Base-by-base conservation (phyloP, 495 filamentous ascomycete genomes). In the Penicillium riverlandense region DNA sequence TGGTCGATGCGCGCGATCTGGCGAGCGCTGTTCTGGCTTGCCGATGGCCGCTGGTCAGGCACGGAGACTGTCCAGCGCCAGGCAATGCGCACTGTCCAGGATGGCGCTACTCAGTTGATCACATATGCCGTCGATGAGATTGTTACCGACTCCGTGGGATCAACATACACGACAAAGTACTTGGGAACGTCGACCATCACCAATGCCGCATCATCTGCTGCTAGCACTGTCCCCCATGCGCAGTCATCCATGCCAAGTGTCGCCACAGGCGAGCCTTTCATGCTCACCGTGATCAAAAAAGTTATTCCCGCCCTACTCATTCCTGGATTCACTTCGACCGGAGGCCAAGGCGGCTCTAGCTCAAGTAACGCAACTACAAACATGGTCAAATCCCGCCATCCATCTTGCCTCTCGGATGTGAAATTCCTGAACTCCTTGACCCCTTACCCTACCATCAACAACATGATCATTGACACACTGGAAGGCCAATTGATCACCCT, bases 401-500 rank as follows among this genome's bases (percentile, higher is more conserved):
- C 66, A 1, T 73, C 70, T 7, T 73, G 70, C 67, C 62, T 96
- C 28, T 90, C 88, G 35, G 82, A 85, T 28, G 76, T 90, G 11
- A 66, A 72, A 16, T 80, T 90, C 45, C 63, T 96, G 28, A 80
- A 78, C 15, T 80, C 77, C 14, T 66, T 96, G 15, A 94, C 91
- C 2, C 72, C 80, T 6, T 84, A 79, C 39, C 67, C 83, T 7
- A 72, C 78, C 11, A 55, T 95, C 50, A 97, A 98, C 58, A 79
- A 80, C 34, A 74, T 85, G 41, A 67, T 96, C 34, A 84, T 97
- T 40, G 81, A 90, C 45, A 82, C 86, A 1, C 62, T 96, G 6
- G 92, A 99, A 69, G 92, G 92, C 31, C 90, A 92, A 54, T 75
- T 97, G 33, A 94, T 99, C 47, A 96, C 91, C 7, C 63, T 95